These are phyloP conservation scores for Umbelopsis sp. DNA, from an alignment of 371 early-diverging fungal genomes.

Conservation along the genomic window DNA sequence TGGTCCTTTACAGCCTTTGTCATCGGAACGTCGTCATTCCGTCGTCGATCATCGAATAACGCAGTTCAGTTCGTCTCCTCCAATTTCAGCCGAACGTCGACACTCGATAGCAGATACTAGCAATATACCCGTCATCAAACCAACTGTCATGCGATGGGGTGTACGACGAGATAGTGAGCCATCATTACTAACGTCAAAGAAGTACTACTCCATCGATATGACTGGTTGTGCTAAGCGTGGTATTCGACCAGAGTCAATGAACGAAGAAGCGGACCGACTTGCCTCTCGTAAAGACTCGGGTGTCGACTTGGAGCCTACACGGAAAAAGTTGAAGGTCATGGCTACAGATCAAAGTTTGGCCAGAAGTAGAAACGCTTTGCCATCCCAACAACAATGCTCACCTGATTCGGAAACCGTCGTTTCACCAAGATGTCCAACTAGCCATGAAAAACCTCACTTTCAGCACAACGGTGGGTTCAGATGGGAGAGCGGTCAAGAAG, in stretches of 20 bases:
- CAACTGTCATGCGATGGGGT: conserved; percentile 44
- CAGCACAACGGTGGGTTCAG: conserved; percentile 23
- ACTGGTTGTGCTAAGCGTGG: conserved; percentile 18
- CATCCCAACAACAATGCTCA: conserved; percentile 25
- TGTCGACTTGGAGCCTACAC: conserved; percentile 31
- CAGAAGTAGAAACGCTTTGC: conserved; percentile 1
- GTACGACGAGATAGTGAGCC: conserved; percentile 21
- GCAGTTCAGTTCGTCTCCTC: neutral
- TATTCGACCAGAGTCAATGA: conserved; percentile 10
- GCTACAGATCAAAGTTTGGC: conserved; percentile 30
- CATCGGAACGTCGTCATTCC: conserved; percentile 19
- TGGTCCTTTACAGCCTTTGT: conserved; percentile 15
- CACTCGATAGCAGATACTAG: conserved; percentile 19
- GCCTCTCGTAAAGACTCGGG: conserved; percentile 42
- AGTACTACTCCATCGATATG: conserved; percentile 17
- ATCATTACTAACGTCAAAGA: neutral
- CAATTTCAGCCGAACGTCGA: conserved; percentile 16
- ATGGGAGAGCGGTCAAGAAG: conserved; percentile 23
- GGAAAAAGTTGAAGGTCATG: conserved; percentile 42
- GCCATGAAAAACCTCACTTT: conserved; percentile 22
- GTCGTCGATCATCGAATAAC: conserved; percentile 9
- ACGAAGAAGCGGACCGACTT: conserved; percentile 18
- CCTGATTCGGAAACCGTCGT: conserved; percentile 33
- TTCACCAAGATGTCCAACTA: conserved; percentile 23
- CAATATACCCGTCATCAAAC: conserved; percentile 47